A percentile compares a stretch with the other conserved stretches of the same genome.
Evolutionary conservation across 352 stramenopile species (phyloP).

Genomic region (Blastocystis sp.): DNA sequence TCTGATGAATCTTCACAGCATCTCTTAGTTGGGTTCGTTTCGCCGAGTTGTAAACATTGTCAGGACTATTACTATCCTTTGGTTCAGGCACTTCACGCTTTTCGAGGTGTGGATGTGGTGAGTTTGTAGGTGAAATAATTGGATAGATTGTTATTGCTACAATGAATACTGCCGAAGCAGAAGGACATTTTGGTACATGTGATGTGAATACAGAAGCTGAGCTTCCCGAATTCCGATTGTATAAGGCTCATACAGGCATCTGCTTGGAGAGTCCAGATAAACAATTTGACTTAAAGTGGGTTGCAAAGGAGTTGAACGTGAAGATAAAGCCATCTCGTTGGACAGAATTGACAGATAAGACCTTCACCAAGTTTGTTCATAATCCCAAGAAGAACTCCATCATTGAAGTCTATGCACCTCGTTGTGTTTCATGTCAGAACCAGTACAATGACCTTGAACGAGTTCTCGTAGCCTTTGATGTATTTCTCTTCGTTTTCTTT

Average conservation of each 20-base stretch:
- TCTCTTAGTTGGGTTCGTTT: background rate
- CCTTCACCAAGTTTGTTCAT: constrained; percentile 38
- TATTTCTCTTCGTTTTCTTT: background rate
- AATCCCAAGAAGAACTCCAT: constrained; percentile 2
- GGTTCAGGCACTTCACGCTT: constrained; percentile 33
- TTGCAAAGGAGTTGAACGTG: constrained; percentile 36
- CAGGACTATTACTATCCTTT: constrained; percentile 44
- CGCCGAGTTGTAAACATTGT: background rate
- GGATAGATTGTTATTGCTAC: constrained; percentile 23
- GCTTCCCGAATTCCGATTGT: constrained; percentile 21
- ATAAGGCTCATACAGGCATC: constrained; percentile 16
- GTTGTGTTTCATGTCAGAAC: constrained; percentile 43
- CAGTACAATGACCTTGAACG: constrained; percentile 52
- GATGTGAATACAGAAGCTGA: constrained; percentile 9
- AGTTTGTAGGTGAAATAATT: background rate
- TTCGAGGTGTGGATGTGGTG: constrained; percentile 15
- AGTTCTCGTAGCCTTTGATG: constrained; percentile 30
- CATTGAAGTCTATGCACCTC: constrained; percentile 38
- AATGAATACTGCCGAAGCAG: background rate
- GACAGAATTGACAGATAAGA: constrained; percentile 17
- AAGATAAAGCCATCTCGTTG: constrained; percentile 37
- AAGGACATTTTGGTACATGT: constrained; percentile 1
- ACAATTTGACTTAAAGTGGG: constrained; percentile 13
- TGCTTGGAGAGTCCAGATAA: constrained; percentile 30
- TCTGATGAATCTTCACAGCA: constrained; percentile 1